Base-by-base conservation (phyloP, 768 basidiomycete genomes). In the Podaxis rugospora region DNA sequence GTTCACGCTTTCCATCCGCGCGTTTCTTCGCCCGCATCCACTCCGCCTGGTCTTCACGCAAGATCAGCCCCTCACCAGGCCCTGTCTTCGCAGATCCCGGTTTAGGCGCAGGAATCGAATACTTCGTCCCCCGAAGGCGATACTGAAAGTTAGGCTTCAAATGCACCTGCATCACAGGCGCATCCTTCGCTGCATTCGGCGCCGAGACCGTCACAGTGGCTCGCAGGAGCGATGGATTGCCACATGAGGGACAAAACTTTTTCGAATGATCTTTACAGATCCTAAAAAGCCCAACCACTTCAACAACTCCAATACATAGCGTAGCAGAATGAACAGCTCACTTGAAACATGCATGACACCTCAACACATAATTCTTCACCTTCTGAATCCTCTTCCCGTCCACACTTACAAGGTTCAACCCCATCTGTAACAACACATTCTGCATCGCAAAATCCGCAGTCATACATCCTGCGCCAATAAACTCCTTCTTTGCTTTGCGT, bases 311-410 rank as follows among this genome's bases (percentile, higher is more conserved):
- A 9, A 32, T 32, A 1, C 32, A 32, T 3, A 32, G 32, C 32
- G 1, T 0, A 4, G 27, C 16, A 39, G 16, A 18, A 37, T 7
- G 5, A 37, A 4, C 21, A 28, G 80, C 94, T 74, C 69, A 98
- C 97, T 98, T 98, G 84, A 95, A 99, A 74, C 97, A 99, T 13
- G 95, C 97, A 75, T 99, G 97, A 72, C 97, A 99, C 59, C 97
- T 77, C 69, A 98, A 75, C 1, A 98, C 93, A 93, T 94, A 98
- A 62, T 87, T 98, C 74, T 95, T 94, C 27, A 98, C 88, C 67
- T 85, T 90, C 64, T 90, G 83, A 61, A 99, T 96, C 66, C 85
- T 81, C 76, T 89, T 95, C 4, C 97, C 97, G 64, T 95, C 93
- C 5, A 91, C 83, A 7, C 94, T 88, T 10, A 99, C 87, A 28